Base-by-base conservation (phyloP, 106 monocot species). In the Dactylorhiza incarnata region DNA sequence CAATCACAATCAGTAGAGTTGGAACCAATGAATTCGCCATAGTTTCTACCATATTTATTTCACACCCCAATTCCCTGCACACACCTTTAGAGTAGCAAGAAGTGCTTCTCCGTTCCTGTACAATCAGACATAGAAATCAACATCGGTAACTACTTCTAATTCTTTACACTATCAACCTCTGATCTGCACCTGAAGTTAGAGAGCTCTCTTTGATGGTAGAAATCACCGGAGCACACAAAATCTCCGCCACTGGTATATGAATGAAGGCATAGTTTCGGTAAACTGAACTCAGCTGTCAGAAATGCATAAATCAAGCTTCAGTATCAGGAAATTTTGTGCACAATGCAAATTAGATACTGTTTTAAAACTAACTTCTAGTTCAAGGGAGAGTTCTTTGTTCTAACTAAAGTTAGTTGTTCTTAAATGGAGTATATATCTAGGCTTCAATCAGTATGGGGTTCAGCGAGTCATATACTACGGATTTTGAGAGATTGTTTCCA, bases 1-100 rank as follows among this genome's bases (percentile, higher is more conserved):
- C 12, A 69, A 69, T 69, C 43, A 69, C 17, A 45, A 69, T 45
- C 45, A 45, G 69, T 16, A 68, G 15, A 68, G 37, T 29, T 29
- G 68, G 15, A 45, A 44, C 12, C 14, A 45, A 68, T 45, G 45
- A 45, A 69, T 45, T 45, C 45, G 17, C 69, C 69, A 5, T 15
- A 69, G 45, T 69, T 69, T 43, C 43, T 17, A 17, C 43, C 69
- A 43, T 43, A 45, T 69, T 69, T 69, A 69, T 69, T 69, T 45
- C 16, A 45, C 43, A 69, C 69, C 16, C 8, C 45, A 44, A 45
- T 69, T 11, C 26, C 10, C 69, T 69, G 69, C 16, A 17, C 69
- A 69, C 17, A 69, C 45, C 17, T 45, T 45, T 69, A 69, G 45
- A 69, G 45, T 37, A 68, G 45, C 44, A 43, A 5, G 46, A 69